Base-by-base conservation (phyloP, 2,329 filamentous ascomycete species). In the Colletotrichum neosansevieriae region DNA sequence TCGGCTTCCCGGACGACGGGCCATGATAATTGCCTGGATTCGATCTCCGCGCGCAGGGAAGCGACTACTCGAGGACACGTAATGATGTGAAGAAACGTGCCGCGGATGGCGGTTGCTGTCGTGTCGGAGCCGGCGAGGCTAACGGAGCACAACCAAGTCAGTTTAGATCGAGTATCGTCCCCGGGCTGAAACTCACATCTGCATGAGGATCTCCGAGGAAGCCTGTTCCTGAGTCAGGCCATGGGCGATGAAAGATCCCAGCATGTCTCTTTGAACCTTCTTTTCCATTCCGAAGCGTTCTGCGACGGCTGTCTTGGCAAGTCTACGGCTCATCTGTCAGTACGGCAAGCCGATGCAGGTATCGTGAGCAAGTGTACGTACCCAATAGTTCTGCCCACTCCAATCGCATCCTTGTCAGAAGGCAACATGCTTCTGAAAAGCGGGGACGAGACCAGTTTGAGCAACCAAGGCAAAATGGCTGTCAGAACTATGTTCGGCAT, bases 101-200 rank as follows among this genome's bases (percentile, higher is more conserved):
- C 79, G 2, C 88, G 83, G 6, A 90, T 82, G 1, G 83, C 82
- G 0, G 85, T 86, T 0, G 88, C 85, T 0, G 86, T 88, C 7
- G 86, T 88, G 65, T 89, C 88, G 0, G 85, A 86, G 6, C 88
- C 88, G 6, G 87, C 87, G 5, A 87, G 78, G 38, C 81, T 53
- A 10, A 5, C 6, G 29, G 29, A 29, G 29, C 29, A 29, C n/a
- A 4, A 21, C 29, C 29, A 29, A 19, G 17, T n/a, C 42, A 13
- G 17, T 45, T 2, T 13, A 4, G 7, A 19, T 45, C 13, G 15
- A 15, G 5, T 1, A 38, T 4, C 13, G 36, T 15, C 9, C 13
- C 10, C 75, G 11, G 76, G 78, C 0, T 83, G 83, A 19, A 80
- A 82, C 21, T 54, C 71, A 77, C 72, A 81, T 78, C 60, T 82